Evolutionary conservation across 768 basidiomycete species (phyloP).

Genomic region (Pilatotrama ljubarskyi): DNA sequence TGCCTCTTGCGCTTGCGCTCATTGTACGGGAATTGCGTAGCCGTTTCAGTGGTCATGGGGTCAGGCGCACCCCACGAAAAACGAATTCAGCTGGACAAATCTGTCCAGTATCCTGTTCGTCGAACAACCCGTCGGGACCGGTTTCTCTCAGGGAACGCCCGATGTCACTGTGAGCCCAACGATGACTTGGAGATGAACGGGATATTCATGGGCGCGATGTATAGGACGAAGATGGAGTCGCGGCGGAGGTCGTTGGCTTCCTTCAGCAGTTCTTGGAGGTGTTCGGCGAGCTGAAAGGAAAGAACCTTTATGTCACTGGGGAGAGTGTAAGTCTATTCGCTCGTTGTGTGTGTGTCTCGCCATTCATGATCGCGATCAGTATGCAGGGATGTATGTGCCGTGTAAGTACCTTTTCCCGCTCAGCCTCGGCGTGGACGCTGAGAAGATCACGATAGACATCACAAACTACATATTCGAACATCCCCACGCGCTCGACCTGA

Average conservation of each 20-base stretch:
- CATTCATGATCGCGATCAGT: slow-evolving; percentile 42
- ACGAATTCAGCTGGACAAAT: slow-evolving; percentile 79
- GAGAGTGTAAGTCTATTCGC: slow-evolving; percentile 59
- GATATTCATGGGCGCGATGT: no score
- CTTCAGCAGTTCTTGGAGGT: slow-evolving; percentile 75
- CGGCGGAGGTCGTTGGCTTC: slow-evolving; percentile 59
- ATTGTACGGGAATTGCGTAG: slow-evolving; percentile 38
- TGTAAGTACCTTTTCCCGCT: slow-evolving; percentile 37
- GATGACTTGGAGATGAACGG: background rate
- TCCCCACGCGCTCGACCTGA: slow-evolving; percentile 50
- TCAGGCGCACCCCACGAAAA: slow-evolving; percentile 60
- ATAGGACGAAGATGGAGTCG: slow-evolving; percentile 55
- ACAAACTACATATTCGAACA: slow-evolving; percentile 73
- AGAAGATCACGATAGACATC: slow-evolving; percentile 49
- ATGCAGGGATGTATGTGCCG: slow-evolving; percentile 70
- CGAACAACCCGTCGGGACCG: slow-evolving; percentile 81
- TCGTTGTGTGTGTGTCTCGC: background rate
- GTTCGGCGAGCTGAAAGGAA: slow-evolving; percentile 70
- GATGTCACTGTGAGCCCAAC: slow-evolving; percentile 42
- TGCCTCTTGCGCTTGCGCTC: no score
- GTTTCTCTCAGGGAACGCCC: slow-evolving; percentile 71
- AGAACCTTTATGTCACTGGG: slow-evolving; percentile 69
- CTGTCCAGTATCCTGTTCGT: slow-evolving; percentile 73
- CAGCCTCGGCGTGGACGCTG: background rate
- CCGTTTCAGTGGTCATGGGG: slow-evolving; percentile 69